These are phyloP conservation scores for Arctostaphylos glauca DNA, from an alignment of 148 eudicot genomes.

Conservation along the genomic window DNA sequence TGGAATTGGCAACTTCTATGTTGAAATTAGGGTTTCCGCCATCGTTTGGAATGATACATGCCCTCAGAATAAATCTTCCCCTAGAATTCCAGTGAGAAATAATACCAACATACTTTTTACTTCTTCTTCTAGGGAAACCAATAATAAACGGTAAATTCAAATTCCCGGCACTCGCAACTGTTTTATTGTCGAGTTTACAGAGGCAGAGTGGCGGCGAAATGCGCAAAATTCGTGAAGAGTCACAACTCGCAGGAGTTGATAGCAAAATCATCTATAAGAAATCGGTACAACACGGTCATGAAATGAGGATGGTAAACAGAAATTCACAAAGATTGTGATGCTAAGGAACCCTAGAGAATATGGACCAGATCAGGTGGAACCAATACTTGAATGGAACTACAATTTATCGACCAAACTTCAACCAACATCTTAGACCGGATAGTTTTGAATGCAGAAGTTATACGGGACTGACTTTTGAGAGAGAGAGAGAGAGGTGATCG, in stretches of 20 bases:
- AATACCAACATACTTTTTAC: slow-evolving; percentile 23
- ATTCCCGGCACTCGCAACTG: background rate
- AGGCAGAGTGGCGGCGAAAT: slow-evolving; percentile 27
- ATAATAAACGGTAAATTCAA: slow-evolving; percentile 21
- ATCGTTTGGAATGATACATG: slow-evolving; percentile 38
- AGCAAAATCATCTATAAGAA: slow-evolving; percentile 40
- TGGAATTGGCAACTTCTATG: slow-evolving; percentile 37
- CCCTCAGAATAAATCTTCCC: slow-evolving; percentile 22
- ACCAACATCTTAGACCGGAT: slow-evolving; percentile 16
- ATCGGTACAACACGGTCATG: slow-evolving; percentile 23
- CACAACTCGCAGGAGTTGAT: slow-evolving; percentile 22
- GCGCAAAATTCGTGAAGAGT: slow-evolving; percentile 22
- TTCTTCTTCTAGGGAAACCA: slow-evolving; percentile 18
- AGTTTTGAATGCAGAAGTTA: background rate
- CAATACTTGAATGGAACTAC: background rate
- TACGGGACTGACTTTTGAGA: slow-evolving; percentile 3
- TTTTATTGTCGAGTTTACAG: slow-evolving; percentile 23
- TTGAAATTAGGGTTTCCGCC: slow-evolving; percentile 40
- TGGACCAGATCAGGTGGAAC: background rate
- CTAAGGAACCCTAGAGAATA: background rate
- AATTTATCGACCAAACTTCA: background rate
- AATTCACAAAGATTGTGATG: slow-evolving; percentile 5
- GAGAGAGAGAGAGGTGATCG: background rate
- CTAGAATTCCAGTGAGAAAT: slow-evolving; percentile 7
- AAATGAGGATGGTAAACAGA: slow-evolving; percentile 26